These are phyloP conservation scores for Rugosomyces carneus DNA, from an alignment of 1,284 basidiomycete species.

Conservation along the genomic window DNA sequence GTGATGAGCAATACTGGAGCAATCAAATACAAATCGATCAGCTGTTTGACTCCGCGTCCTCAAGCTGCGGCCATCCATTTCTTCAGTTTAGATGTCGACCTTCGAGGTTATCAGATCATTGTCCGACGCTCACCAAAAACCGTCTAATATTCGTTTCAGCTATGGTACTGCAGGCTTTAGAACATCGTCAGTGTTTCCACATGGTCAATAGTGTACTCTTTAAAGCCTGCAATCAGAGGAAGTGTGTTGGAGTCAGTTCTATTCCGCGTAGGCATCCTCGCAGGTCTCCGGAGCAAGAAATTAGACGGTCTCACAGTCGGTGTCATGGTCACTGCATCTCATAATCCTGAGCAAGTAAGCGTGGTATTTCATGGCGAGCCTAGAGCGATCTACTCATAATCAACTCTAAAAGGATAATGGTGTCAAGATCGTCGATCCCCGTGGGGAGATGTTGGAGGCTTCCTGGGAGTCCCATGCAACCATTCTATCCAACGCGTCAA, in stretches of 20 bases:
- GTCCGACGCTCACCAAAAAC: slow-evolving; percentile 59
- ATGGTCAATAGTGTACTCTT: slow-evolving; percentile 14
- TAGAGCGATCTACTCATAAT: slow-evolving; percentile 5
- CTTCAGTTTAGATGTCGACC: slow-evolving; percentile 27
- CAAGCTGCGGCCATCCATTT: background rate
- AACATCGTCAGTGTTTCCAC: slow-evolving; percentile 61
- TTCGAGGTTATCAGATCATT: slow-evolving; percentile 40
- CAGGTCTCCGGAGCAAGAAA: slow-evolving; percentile 85
- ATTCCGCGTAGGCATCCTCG: slow-evolving; percentile 90
- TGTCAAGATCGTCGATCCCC: slow-evolving; percentile 95
- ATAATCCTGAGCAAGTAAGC: slow-evolving; percentile 90
- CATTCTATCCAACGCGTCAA: slow-evolving; percentile 79
- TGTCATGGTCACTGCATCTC: slow-evolving; percentile 98
- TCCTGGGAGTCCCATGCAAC: slow-evolving; percentile 94
- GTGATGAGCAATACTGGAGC: slow-evolving; percentile 7
- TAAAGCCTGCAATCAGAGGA: slow-evolving; percentile 46
- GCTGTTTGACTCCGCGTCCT: slow-evolving; percentile 7
- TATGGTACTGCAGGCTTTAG: slow-evolving; percentile 97
- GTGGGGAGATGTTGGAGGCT: slow-evolving; percentile 98
- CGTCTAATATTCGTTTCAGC: slow-evolving; percentile 58
- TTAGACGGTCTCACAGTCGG: slow-evolving; percentile 89
- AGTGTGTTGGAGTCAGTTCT: slow-evolving; percentile 85
- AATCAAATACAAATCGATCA: slow-evolving; percentile 2
- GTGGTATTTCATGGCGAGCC: background rate
- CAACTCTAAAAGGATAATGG: slow-evolving; percentile 80